Base-by-base conservation (phyloP, 306 rosid species). In the Trifolium fragiferum region DNA sequence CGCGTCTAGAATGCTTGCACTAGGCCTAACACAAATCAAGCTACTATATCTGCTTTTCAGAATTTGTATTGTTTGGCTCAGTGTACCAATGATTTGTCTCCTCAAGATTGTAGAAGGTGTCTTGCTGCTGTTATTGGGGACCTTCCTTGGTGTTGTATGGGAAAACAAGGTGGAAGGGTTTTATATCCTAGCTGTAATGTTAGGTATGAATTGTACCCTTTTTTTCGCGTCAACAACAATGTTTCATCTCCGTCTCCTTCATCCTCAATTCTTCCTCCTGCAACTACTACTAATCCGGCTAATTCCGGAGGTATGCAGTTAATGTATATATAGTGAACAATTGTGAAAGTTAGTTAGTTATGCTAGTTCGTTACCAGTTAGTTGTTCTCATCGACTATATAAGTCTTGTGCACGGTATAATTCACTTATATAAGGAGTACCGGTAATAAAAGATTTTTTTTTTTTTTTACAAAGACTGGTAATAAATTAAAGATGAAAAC, bases 151-250 rank as follows among this genome's bases (percentile, higher is more conserved):
- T 82, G 85, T 18, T 82, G 82, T 18, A 27, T 25, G 0, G 78
- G 78, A 4, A 82, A 73, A 14, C 59, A 63, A 8, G 76, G 72
- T 37, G 85, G 74, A 35, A 72, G 72, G 30, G 78, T 77, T 66
- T 78, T 79, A 5, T 79, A 79, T 72, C 82, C 82, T 0, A 79
- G 82, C 6, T 79, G 82, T 23, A 79, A 79, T 37, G 40, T 37
- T 37, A 37, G 40, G 2, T 37, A 37, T 37, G 40, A 37, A 37
- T 8, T 37, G 40, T 38, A 61, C 23, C 86, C 77, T 43, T 82
- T 82, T 75, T 82, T 73, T 6, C 72, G 54, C 10, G 0, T 0
- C 13, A 0, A 0, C 13, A 0, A 0, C 23, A 4, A 46, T 61
- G 54, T 59, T 41, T n/a, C 19, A 4, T 2, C 81, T 1, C 57